Base-by-base conservation (phyloP, 116 monocot species). In the Trichopus zeylanicus region DNA sequence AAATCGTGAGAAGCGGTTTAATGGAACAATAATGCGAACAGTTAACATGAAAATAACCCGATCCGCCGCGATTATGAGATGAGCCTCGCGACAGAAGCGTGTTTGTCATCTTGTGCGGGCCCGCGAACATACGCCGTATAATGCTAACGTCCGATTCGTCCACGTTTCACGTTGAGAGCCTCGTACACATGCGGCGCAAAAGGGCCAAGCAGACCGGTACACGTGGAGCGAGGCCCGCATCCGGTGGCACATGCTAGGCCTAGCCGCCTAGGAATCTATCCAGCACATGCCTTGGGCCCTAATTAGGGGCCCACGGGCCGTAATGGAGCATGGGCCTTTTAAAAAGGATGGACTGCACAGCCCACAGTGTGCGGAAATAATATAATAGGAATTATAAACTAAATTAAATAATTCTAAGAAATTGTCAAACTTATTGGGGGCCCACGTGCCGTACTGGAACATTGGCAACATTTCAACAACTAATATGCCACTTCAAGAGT, bases 151-250 rank as follows among this genome's bases (percentile, higher is more conserved):
- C 18, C 48, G 0, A 62, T 62, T 62, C 48, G 62, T 30, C 46
- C 61, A 62, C 62, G 62, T 62, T 16, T 62, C 9, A 11, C 15
- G 3, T 5, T n/a, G 12, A 0, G 4, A 3, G 13, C 23, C n/a
- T 48, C 62, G 15, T 62, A 48, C 48, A 62, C 62, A 29, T 62
- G 48, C 48, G 62, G 62, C 26, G 48, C 24, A 20, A 46, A 24
- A 18, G 16, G 28, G 31, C 22, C 11, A 47, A 61, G 16, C 9
- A 13, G 26, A 7, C 7, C 16, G 20, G 16, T 0, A 7, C 48
- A 60, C 62, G 49, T 49, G 62, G 26, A 3, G 48, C n/a, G 11
- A 5, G 0, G 22, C 21, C 48, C 62, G 62, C 48, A 48, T 62
- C 29, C 4, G 48, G 30, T 29, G 48, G 30, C 62, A 62, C 48